Base-by-base conservation (phyloP, 1,139 yeast species). In the Yamadazyma triangularis region DNA sequence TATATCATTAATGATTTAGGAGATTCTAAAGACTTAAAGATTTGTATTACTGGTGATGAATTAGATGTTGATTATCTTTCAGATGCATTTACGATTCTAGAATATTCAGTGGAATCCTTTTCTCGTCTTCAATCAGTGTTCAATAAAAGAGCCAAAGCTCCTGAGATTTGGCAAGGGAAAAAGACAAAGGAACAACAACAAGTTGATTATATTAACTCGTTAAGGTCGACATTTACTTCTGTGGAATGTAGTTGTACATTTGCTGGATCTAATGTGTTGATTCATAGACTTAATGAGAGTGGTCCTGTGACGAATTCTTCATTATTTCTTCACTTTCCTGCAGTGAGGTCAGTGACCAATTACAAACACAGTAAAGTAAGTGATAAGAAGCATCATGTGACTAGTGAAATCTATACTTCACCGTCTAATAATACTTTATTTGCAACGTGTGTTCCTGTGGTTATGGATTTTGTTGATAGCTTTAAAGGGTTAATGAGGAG, bases 361-460 rank as follows among this genome's bases (percentile, higher is more conserved):
- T 69, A 64, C 36, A 39, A 41, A 6, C 61, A 62, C 36, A 42
- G 50, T 13, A 56, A 54, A 25, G 26, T 32, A 4, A 46, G 45
- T 0, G 34, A 41, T 1, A 59, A 56, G 26, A 61, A 67, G 16
- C 84, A 78, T 47, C 51, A 52, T 2, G 40, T 81, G 25, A 64
- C 69, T 23, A 58, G 72, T 24, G 84, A 81, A 35, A 60, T 83
- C 1, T 55, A 71, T 19, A 77, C 85, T 4, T 71, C 85, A 10
- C 70, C 87, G 1, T 84, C 96, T 0, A 77, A 76, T 33, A 91
- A 91, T 50, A 70, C 69, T 0, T 50, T 91, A 4, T 72, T 73
- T 37, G 75, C 95, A 0, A 63, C 77, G 2, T 86, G 95, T 54
- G 87, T 88, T 14, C 95, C 96, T 0, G 83, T 87, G 8, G 48